Conservation (phyloP, 768 basidiomycete species). For the Imleria badia region DNA sequence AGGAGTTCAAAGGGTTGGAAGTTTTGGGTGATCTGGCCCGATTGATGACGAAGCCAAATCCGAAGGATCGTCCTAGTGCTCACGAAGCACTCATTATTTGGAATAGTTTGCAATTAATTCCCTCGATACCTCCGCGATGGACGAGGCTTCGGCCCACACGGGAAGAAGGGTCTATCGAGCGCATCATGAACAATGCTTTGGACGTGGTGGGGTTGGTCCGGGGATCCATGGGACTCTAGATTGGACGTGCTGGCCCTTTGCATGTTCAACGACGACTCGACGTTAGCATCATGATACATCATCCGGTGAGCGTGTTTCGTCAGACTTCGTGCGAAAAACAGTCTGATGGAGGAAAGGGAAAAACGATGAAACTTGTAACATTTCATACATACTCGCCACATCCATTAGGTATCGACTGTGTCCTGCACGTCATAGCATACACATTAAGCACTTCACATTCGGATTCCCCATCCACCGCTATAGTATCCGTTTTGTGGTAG, state of each 20-base stretch:
- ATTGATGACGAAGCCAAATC: slow-evolving; percentile 8
- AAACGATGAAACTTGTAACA: neutral
- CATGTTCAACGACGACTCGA: neutral
- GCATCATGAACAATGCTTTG: slow-evolving; percentile 14
- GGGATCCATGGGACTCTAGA: slow-evolving; percentile 3
- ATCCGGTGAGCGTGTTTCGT: neutral
- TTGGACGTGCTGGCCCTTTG: neutral
- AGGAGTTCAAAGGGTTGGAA: slow-evolving; percentile 11
- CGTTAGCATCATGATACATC: neutral
- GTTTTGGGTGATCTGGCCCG: neutral
- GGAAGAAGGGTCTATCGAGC: slow-evolving; percentile 12
- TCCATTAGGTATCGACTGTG: neutral
- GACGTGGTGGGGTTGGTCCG: slow-evolving; percentile 14
- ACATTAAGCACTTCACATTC: no score
- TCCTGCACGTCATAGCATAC: neutral
- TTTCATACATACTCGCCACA: neutral
- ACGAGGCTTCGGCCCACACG: slow-evolving; percentile 2
- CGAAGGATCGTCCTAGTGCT: neutral
- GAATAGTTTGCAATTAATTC: slow-evolving; percentile 3
- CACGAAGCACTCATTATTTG: slow-evolving; percentile 3
- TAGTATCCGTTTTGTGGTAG: neutral
- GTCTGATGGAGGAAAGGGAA: no score
- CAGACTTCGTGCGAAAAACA: no score
- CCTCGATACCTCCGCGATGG: slow-evolving; percentile 4
- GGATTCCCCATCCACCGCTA: neutral